These are phyloP conservation scores for Salvia sclarea DNA, from an alignment of 305 asterid genomes.

Conservation along the genomic window DNA sequence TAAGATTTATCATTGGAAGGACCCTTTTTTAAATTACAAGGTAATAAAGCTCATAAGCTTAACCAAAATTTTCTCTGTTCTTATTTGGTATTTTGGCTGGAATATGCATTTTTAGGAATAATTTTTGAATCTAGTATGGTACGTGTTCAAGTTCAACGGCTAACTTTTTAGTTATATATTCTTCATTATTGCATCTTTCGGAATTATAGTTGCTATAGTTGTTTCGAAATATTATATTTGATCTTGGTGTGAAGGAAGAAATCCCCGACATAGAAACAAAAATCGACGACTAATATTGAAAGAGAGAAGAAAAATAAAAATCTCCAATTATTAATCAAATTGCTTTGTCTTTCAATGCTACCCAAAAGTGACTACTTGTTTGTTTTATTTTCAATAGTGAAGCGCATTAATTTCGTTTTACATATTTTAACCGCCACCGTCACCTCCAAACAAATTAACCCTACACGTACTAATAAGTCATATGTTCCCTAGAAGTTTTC, in stretches of 20 bases:
- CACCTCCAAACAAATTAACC: not conserved
- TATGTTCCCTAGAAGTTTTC: no score
- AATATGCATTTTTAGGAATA: no score
- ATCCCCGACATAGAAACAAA: slow-evolving; percentile 9
- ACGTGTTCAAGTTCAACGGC: not conserved
- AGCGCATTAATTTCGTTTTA: slow-evolving; percentile 7
- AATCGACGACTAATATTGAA: not conserved
- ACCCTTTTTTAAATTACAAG: no score
- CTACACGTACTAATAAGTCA: no score
- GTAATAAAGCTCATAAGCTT: not conserved
- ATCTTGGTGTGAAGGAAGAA: slow-evolving; percentile 3
- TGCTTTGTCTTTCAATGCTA: slow-evolving; percentile 15
- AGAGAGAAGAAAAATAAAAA: not conserved
- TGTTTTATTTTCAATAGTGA: slow-evolving; percentile 4
- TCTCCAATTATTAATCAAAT: not conserved
- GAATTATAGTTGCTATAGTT: not conserved
- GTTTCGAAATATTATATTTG: not conserved
- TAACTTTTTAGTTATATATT: not conserved
- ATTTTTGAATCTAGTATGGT: not conserved
- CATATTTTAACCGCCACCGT: slow-evolving; percentile 21
- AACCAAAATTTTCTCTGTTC: not conserved
- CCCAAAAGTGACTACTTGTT: slow-evolving; percentile 19
- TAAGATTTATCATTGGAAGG: no score
- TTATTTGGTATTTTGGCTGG: no score
- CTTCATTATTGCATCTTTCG: not conserved